A percentile compares a stretch with the other conserved stretches of the same genome.
These are phyloP conservation scores for Pyrus pyrifolia DNA, from an alignment of 306 rosid genomes.

Conservation along the genomic window DNA sequence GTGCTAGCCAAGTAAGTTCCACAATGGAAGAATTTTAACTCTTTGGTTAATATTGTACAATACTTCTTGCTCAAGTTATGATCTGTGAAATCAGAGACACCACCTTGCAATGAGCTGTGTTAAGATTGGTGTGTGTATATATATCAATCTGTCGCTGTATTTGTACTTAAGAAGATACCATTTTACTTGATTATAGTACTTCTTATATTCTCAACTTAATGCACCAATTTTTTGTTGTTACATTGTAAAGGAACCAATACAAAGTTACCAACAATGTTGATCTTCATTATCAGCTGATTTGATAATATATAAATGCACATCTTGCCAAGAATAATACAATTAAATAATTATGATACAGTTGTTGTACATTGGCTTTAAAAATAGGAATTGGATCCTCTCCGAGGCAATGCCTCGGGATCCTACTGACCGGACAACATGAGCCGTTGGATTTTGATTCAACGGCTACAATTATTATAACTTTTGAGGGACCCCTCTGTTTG, in stretches of 20 bases:
- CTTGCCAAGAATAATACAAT: not conserved
- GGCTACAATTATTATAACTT: no score
- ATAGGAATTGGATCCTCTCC: not conserved
- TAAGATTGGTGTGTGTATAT: no score
- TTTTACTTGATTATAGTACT: not conserved
- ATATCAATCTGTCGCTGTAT: not conserved
- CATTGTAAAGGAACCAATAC: no score
- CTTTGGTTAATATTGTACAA: not conserved
- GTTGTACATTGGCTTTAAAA: not conserved
- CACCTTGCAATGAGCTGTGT: not conserved
- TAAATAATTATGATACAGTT: not conserved
- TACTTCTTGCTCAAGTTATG: not conserved
- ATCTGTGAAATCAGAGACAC: not conserved
- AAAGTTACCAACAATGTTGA: no score
- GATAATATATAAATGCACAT: not conserved
- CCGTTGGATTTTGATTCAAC: no score
- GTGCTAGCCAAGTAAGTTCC: no score
- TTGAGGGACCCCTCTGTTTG: no score
- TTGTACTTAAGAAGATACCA: not conserved
- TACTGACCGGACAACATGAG: no score
- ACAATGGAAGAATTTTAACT: not conserved
- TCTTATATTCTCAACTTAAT: not conserved
- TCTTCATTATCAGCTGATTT: no score
- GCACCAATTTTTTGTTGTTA: no score
- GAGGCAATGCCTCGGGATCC: no score